These are phyloP conservation scores for Cordyceps fumosorosea DNA, from an alignment of 2,329 filamentous ascomycete species.

Conservation along the genomic window DNA sequence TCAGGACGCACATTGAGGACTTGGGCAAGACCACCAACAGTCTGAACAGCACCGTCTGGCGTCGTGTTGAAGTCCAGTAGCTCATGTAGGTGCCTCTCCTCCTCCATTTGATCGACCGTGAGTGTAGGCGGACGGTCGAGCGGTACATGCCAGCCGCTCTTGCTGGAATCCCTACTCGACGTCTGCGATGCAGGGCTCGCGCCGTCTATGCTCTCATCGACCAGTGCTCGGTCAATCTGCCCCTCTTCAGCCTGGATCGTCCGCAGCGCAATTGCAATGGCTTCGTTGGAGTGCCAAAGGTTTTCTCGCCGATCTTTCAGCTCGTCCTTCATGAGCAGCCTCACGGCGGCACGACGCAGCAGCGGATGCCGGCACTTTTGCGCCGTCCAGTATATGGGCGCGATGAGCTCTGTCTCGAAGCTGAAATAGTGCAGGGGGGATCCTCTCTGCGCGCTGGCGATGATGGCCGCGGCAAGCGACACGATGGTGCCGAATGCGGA, in stretches of 20 bases:
- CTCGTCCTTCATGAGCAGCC: conserved; percentile 27
- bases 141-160: background rate
- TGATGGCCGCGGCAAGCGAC: conserved; percentile 25
- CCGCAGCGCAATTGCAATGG: conserved; percentile 26
- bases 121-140: conserved; percentile 1
- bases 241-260: conserved; percentile 32
- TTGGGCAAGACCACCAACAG: background rate
- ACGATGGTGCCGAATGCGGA: conserved; percentile 32
- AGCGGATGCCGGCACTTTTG: conserved; percentile 35
- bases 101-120: background rate
- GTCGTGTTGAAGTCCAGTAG: background rate
- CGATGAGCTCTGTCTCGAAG: conserved; percentile 37
- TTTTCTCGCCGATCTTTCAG: conserved; percentile 31
- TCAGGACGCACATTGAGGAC: conserved; percentile 12
- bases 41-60: background rate
- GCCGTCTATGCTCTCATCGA: background rate
- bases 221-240: background rate
- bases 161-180: background rate
- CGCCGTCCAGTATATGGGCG: conserved; percentile 35
- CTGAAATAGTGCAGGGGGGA: conserved; percentile 25
- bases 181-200: background rate
- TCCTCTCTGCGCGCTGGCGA: conserved; percentile 14
- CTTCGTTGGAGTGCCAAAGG: conserved; percentile 30
- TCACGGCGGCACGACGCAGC: conserved; percentile 31
- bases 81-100: background rate